Evolutionary conservation across 129 eudicot species (phyloP).

Genomic region (Lactuca sativa): DNA sequence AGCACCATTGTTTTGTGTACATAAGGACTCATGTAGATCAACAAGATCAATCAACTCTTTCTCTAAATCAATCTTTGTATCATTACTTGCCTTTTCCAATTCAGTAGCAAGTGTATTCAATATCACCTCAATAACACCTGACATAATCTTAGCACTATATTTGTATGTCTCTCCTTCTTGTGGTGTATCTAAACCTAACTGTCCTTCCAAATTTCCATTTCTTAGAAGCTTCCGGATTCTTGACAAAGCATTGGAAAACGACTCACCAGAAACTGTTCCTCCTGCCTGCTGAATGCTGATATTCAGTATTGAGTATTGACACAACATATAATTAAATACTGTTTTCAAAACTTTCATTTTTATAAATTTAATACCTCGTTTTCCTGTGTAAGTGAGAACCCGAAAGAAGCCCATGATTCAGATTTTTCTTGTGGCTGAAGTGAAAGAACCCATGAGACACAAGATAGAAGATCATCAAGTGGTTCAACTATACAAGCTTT

Average conservation of each 20-base stretch:
- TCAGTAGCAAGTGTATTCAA: conserved; percentile 59
- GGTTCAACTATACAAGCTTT: conserved; percentile 60
- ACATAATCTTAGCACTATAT: conserved; percentile 48
- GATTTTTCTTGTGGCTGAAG: conserved; percentile 68
- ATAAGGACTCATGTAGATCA: conserved; percentile 41
- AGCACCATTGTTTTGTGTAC: conserved; percentile 33
- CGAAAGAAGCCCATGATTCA: conserved; percentile 64
- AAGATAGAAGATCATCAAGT: conserved; percentile 70
- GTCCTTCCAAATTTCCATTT: conserved; percentile 58
- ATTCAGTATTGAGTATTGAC: conserved; percentile 5
- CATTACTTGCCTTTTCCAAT: conserved; percentile 54
- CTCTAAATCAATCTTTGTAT: conserved; percentile 47
- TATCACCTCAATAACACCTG: conserved; percentile 65
- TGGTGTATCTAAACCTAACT: conserved; percentile 24
- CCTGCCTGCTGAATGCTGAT: conserved; percentile 45
- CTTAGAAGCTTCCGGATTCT: conserved; percentile 57
- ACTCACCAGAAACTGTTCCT: conserved; percentile 47
- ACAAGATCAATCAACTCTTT: conserved; percentile 62
- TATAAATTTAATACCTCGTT: conserved; percentile 45
- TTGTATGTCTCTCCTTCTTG: conserved; percentile 47
- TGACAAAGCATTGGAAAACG: conserved; percentile 51
- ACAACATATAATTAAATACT: neutral
- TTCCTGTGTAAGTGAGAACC: conserved; percentile 85
- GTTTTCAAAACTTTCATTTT: neutral
- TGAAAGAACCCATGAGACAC: conserved; percentile 76